These are phyloP conservation scores for Ambrosia trifida DNA, from an alignment of 129 eudicot species.

Conservation along the genomic window DNA sequence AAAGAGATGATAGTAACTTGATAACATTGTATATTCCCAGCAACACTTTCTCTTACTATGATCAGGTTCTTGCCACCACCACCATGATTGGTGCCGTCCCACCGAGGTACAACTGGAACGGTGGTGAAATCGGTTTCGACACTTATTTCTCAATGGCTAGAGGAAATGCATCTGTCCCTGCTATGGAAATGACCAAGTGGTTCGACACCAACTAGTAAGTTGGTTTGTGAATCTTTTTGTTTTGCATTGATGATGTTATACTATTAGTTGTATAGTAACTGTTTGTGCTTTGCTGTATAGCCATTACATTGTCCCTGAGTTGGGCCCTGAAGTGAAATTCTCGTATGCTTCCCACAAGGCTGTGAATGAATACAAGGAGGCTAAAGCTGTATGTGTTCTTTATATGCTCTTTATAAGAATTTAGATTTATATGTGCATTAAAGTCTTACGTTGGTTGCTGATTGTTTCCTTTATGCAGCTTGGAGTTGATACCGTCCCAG, in stretches of 20 bases:
- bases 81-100: conserved; percentile 99
- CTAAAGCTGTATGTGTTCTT: conserved; percentile 76
- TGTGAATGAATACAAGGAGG: conserved; percentile 96
- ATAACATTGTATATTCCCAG: too few relatives aligned
- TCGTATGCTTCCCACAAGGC: conserved; percentile 99
- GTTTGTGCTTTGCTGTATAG: conserved; percentile 40
- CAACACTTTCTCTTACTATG: conserved; percentile 95
- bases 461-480: conserved; percentile 47
- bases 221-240: neutral
- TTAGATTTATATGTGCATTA: neutral
- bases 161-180: conserved; percentile 99
- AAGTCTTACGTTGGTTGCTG: neutral
- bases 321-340: conserved; percentile 91
- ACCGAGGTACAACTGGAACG: conserved; percentile 81
- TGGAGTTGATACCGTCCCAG: conserved; percentile 93
- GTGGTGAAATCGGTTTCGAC: conserved; percentile 96
- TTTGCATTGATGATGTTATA: neutral
- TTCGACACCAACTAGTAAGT: conserved; percentile 99
- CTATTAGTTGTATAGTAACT: too few relatives aligned
- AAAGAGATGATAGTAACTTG: too few relatives aligned
- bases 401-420: neutral
- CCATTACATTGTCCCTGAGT: conserved; percentile 98
- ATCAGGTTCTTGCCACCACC: conserved; percentile 93
- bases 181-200: conserved; percentile 99
- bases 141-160: conserved; percentile 98